Evolutionary conservation across 2,329 filamentous ascomycete genomes (phyloP), one percentile per base, ranked within the genome.

Genomic region (Dothistroma pini): DNA sequence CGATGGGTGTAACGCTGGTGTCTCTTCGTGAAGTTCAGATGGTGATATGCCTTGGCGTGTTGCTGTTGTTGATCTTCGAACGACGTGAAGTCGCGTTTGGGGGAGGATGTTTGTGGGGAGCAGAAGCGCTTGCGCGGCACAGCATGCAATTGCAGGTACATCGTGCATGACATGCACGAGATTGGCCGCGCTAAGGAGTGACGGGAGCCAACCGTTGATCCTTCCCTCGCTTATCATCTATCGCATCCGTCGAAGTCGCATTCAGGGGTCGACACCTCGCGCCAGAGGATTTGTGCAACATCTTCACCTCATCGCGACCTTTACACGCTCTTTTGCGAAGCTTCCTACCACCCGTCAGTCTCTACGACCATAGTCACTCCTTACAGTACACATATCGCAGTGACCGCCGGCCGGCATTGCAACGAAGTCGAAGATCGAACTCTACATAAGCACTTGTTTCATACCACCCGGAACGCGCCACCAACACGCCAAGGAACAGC

Each of bases 381-480:
- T 62, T 62, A 16, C 14, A 55, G 31, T 7, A 38, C 9, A 55
- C 2, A 31, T 21, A 51, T 32, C 49, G 57, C 50, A 51, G 47
- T 44, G 55, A 60, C 58, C 58, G 62, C 62, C 35, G 62, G 62
- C 56, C 62, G 62, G 59, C 59, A 58, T 47, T 55, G 52, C 62
- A 50, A 47, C 59, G 22, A 50, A 44, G 22, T 41, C 56, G 49
- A 22, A 22, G n/a, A 48, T 56, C 38, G 29, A 38, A 14, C 12
- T 25, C 31, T 35, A 29, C 1, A 11, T 53, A 35, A 53, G 51
- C 51, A n/a, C 51, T 53, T 56, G 54, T 56, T 19, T 56, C 54
- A 47, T n/a, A 51, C 44, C 14, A 59, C 41, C 38, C 34, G 38
- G 35, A 21, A 48, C 34, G 22, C 57, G 50, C 56, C 53, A 58